A percentile compares a stretch with the other conserved stretches of the same genome.
These are phyloP conservation scores for Rhamnella rubrinervis DNA, from an alignment of 331 rosid genomes.

Conservation along the genomic window DNA sequence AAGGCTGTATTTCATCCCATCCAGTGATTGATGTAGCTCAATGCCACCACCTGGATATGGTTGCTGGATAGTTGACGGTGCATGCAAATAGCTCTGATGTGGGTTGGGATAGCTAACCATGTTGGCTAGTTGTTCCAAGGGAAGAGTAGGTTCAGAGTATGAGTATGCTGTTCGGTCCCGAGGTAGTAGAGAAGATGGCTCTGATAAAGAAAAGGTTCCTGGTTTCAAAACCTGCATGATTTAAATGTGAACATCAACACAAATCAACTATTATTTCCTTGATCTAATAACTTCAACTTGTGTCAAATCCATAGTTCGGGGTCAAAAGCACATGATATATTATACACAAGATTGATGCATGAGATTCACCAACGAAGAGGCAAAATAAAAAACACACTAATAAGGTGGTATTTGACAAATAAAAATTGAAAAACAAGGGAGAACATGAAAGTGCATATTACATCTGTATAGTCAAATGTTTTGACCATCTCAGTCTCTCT, in stretches of 20 bases:
- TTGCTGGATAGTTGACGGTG: slow-evolving; percentile 32
- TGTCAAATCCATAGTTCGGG: neutral
- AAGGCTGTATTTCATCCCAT: slow-evolving; percentile 41
- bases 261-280: neutral
- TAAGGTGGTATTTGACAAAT: neutral
- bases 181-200: slow-evolving; percentile 32
- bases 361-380: neutral
- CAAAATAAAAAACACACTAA: neutral
- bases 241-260: neutral
- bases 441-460: too few species aligned
- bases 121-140: slow-evolving; percentile 34
- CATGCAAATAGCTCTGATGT: slow-evolving; percentile 32
- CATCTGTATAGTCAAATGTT: too few species aligned
- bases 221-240: slow-evolving; percentile 46
- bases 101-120: slow-evolving; percentile 27
- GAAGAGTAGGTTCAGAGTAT: slow-evolving; percentile 30
- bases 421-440: neutral
- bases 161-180: slow-evolving; percentile 28
- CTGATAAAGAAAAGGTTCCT: slow-evolving; percentile 30
- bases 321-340: neutral
- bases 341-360: neutral
- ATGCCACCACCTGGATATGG: slow-evolving; percentile 29
- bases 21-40: slow-evolving; percentile 31
- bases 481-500: neutral
- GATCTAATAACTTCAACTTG: neutral